A percentile compares a stretch with the other conserved stretches of the same genome.
Evolutionary conservation across 1,284 basidiomycete species (phyloP).

Genomic region (Ganoderma sp.): DNA sequence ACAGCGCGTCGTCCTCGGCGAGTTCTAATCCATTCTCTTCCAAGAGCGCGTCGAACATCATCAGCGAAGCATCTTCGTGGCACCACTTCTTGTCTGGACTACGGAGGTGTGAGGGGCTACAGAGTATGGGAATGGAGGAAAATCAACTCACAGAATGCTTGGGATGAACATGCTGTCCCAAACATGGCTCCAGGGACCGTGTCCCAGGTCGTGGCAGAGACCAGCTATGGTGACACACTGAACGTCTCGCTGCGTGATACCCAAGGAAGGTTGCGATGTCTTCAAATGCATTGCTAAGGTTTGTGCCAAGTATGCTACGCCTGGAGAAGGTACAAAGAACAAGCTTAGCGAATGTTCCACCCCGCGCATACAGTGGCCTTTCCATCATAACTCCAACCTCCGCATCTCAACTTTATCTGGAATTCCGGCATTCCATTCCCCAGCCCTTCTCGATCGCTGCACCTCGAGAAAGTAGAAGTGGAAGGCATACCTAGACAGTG

Average conservation of each 20-base stretch:
- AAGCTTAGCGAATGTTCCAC: neutral
- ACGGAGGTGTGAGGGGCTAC: neutral
- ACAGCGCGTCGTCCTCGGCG: conserved; percentile 51
- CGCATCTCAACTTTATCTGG: too few relatives aligned
- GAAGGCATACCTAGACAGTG: conserved; percentile 68
- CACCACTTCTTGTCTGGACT: conserved; percentile 58
- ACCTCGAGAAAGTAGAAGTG: conserved; percentile 1
- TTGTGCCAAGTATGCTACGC: conserved; percentile 73
- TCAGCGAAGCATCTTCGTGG: conserved; percentile 73
- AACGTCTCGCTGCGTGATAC: conserved; percentile 69
- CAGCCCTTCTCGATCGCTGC: neutral
- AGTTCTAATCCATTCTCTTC: conserved; percentile 56
- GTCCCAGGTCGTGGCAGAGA: conserved; percentile 75
- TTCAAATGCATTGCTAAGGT: conserved; percentile 63
- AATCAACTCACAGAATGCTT: conserved; percentile 50
- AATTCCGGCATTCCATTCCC: neutral
- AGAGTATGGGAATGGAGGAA: neutral
- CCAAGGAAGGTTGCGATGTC: conserved; percentile 63
- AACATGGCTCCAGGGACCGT: conserved; percentile 78
- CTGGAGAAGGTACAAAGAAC: conserved; percentile 42
- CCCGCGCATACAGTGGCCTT: too few relatives aligned
- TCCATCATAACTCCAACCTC: too few relatives aligned
- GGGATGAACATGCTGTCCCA: conserved; percentile 75
- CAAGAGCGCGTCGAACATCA: conserved; percentile 74
- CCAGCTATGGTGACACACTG: conserved; percentile 73